phyloP scores from a whole-genome alignment of 257 asterid genomes.

The Solanum bukasovii region DNA sequence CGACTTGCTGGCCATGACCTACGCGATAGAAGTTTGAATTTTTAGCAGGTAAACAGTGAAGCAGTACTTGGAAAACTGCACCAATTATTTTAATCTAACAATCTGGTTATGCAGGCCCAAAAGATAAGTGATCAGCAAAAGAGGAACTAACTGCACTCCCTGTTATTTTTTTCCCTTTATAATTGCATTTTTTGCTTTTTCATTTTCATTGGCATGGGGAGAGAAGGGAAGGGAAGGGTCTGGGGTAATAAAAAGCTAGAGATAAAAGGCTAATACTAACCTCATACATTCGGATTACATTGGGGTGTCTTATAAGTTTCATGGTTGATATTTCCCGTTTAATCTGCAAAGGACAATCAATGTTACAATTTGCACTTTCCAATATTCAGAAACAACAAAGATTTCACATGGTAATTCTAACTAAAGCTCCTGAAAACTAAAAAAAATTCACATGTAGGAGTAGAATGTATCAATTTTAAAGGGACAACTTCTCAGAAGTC shows the following conservation, averaged over 20 bases:
- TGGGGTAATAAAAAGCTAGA: background rate
- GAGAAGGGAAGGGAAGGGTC: background rate
- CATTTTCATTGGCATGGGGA: background rate
- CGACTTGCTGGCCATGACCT: slow-evolving; percentile 99
- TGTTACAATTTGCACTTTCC: background rate
- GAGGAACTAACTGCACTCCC: background rate
- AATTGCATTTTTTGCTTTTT: background rate
- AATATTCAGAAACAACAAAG: background rate
- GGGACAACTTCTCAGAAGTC: background rate
- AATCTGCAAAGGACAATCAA: slow-evolving; percentile 42
- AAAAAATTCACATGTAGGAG: background rate
- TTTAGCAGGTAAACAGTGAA: background rate
- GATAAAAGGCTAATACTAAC: slow-evolving; percentile 20
- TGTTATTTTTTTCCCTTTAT: background rate
- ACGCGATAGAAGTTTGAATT: slow-evolving; percentile 13
- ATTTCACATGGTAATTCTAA: background rate
- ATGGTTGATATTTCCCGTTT: slow-evolving; percentile 93
- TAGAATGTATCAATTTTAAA: background rate
- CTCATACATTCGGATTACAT: slow-evolving; percentile 91
- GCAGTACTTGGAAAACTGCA: background rate
- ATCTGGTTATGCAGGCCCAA: background rate
- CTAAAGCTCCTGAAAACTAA: background rate
- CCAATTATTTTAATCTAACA: background rate
- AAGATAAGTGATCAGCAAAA: background rate
- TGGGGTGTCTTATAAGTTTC: slow-evolving; percentile 86